Evolutionary conservation across 495 filamentous ascomycete species (phyloP).

Genomic region (Neurospora sp.): DNA sequence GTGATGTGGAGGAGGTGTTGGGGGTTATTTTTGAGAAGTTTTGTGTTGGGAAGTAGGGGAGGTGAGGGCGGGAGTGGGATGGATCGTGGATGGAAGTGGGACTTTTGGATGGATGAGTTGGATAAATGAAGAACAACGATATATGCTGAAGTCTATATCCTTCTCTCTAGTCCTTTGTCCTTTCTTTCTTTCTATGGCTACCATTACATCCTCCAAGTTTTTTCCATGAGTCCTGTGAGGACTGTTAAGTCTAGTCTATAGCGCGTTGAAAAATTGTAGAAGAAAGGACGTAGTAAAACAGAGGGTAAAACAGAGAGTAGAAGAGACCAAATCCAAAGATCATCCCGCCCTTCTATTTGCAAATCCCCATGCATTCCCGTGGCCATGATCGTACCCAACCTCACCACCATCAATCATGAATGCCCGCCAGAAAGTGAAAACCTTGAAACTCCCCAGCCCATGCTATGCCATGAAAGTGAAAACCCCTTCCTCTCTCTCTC

Average conservation of each 20-base stretch:
- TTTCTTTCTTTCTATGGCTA: neutral
- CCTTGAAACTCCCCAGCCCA: neutral
- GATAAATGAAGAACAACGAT: neutral
- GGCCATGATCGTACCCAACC: neutral
- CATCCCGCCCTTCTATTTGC: neutral
- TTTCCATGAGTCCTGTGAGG: neutral
- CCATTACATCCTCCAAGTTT: neutral
- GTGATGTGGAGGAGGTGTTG: slow-evolving; percentile 93
- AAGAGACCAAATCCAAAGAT: neutral
- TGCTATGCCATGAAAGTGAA: neutral
- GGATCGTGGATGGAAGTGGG: neutral
- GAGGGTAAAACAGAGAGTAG: neutral
- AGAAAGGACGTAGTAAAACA: no score
- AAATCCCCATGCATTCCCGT: neutral
- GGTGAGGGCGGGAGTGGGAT: neutral
- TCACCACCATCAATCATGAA: neutral
- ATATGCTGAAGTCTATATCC: neutral
- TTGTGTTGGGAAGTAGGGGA: slow-evolving; percentile 21
- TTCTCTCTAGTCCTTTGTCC: neutral
- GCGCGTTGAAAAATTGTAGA: neutral
- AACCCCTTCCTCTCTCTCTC: neutral
- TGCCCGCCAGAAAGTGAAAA: neutral
- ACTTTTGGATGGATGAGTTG: no score
- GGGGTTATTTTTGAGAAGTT: slow-evolving; percentile 96
- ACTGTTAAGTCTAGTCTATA: neutral